phyloP scores from a whole-genome alignment of 2,329 filamentous ascomycete species.

The Arthrocladium fulminans region DNA sequence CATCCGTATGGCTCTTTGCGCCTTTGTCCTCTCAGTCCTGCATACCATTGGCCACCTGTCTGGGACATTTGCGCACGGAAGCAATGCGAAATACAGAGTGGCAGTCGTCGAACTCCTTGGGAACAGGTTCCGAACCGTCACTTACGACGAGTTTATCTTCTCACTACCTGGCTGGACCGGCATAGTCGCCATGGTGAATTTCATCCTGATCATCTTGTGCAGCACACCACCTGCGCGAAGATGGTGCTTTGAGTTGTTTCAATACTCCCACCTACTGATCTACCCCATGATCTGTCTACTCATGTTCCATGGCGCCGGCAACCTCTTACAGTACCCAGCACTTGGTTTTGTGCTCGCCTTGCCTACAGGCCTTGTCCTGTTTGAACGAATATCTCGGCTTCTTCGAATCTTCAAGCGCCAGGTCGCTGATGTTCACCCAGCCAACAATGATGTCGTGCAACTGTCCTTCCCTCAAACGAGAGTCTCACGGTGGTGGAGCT shows the following conservation, averaged over 20 bases:
- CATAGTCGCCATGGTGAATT: not conserved
- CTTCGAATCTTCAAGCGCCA: not conserved
- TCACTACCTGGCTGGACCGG: conserved; percentile 3
- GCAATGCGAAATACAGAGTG: not conserved
- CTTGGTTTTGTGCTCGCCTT: conserved; percentile 5
- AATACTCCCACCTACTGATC: conserved; percentile 1
- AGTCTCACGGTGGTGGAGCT: not conserved
- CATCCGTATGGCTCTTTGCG: conserved; percentile 4
- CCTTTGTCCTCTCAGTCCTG: conserved; percentile 1
- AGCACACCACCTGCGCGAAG: not conserved
- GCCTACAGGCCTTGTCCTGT: not conserved
- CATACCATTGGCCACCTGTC: conserved; percentile 1
- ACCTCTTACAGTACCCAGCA: not conserved
- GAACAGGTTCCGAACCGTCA: not conserved
- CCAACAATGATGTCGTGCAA: conserved; percentile 3
- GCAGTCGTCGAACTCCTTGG: conserved; percentile 1
- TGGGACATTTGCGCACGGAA: not conserved
- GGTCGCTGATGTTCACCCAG: not conserved
- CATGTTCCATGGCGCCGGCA: conserved; percentile 1
- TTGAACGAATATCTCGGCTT: not conserved
- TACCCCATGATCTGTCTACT: conserved; percentile 5
- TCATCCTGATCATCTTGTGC: not conserved
- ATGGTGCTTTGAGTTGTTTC: conserved; percentile 5
- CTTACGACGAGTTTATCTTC: not conserved
- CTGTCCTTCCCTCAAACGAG: not conserved